Conservation (phyloP, 2,329 filamentous ascomycete species). For the Ceratocystis lukuohia region DNA sequence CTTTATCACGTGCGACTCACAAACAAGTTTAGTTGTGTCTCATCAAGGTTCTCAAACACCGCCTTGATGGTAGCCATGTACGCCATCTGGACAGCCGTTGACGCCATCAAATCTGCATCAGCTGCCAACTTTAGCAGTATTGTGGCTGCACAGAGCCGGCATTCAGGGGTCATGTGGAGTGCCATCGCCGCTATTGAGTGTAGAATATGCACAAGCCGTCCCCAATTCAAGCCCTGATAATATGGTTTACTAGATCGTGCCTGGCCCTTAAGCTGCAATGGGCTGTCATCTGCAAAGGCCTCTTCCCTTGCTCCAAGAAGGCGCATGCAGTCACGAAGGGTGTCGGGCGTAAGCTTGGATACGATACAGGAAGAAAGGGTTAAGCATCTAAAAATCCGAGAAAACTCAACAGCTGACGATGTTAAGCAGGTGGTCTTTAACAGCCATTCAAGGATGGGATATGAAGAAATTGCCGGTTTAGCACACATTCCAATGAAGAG, state of each 20-base stretch:
- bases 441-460: conserved; percentile 55
- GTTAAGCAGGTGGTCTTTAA: conserved; percentile 39
- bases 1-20: conserved; percentile 27
- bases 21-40: conserved; percentile 29
- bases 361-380: neutral
- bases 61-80: conserved; percentile 33
- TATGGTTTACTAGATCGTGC: neutral
- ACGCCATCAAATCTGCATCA: conserved; percentile 12
- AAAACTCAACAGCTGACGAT: conserved; percentile 1
- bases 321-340: conserved; percentile 12
- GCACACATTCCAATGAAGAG: neutral
- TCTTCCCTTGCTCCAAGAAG: conserved; percentile 15
- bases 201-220: conserved; percentile 7
- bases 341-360: neutral
- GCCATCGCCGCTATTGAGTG: neutral
- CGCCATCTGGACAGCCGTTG: conserved; percentile 25
- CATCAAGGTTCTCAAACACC: conserved; percentile 33
- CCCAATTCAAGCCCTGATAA: conserved; percentile 7
- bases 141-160: neutral
- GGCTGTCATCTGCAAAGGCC: conserved; percentile 1
- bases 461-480: conserved; percentile 33
- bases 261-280: conserved; percentile 4
- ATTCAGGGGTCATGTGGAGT: neutral
- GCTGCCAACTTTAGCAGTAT: conserved; percentile 14
- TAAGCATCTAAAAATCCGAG: conserved; percentile 10